Evolutionary conservation across 148 eudicot species (phyloP).

Genomic region (Polygonum maritimum): DNA sequence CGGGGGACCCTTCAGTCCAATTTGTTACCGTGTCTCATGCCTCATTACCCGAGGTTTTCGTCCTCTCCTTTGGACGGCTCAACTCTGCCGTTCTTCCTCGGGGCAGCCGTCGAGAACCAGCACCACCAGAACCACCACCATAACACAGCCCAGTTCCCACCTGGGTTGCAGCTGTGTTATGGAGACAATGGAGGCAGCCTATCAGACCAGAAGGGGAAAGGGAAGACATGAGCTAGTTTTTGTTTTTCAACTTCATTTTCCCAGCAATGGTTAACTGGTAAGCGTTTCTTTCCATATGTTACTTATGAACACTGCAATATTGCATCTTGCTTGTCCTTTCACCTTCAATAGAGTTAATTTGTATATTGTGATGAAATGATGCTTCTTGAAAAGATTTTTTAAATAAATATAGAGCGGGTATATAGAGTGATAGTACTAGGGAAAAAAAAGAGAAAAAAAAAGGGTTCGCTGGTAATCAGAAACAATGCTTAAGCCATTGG

Average conservation of each 20-base stretch:
- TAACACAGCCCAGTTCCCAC: constrained; percentile 21
- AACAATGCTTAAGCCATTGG: constrained; percentile 1
- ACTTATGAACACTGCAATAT: background rate
- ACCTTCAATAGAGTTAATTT: background rate
- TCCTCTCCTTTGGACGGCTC: constrained; percentile 45
- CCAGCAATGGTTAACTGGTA: background rate
- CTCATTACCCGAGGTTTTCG: constrained; percentile 59
- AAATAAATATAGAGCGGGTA: no score
- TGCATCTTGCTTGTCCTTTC: constrained; percentile 3
- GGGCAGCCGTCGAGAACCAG: constrained; percentile 34
- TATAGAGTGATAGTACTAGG: background rate
- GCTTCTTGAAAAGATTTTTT: background rate
- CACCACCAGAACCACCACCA: constrained; percentile 31
- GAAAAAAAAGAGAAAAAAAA: background rate
- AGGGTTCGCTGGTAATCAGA: background rate
- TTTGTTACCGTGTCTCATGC: constrained; percentile 53
- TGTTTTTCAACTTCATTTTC: background rate
- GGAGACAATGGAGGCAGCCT: constrained; percentile 41
- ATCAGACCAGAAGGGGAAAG: constrained; percentile 72
- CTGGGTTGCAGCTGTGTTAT: constrained; percentile 68
- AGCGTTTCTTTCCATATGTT: constrained; percentile 5
- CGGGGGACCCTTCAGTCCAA: constrained; percentile 99
- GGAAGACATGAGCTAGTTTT: constrained; percentile 34
- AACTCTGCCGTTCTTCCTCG: constrained; percentile 52
- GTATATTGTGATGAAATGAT: background rate